A percentile compares a stretch with the other conserved stretches of the same genome.
These are phyloP conservation scores for Torrubiella hemipterigena DNA, from an alignment of 2,329 filamentous ascomycete species.

Conservation along the genomic window DNA sequence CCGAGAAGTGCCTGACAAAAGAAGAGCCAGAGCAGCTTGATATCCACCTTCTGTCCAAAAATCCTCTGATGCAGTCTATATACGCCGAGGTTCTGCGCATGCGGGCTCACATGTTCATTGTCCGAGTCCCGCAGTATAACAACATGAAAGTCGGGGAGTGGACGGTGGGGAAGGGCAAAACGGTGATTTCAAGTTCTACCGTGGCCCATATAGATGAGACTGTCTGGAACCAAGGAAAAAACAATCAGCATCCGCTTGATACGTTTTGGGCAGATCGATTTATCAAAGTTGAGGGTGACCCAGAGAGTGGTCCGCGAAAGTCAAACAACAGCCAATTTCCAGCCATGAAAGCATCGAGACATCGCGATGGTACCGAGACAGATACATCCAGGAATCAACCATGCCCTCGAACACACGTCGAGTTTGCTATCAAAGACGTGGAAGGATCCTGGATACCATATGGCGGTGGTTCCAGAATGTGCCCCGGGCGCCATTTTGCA, in stretches of 20 bases:
- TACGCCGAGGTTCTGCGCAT: constrained; percentile 22
- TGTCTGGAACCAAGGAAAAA: constrained; percentile 11
- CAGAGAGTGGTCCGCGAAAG: constrained; percentile 7
- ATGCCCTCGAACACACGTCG: too few relatives aligned
- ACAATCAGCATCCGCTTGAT: constrained; percentile 6
- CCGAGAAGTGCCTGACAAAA: not conserved
- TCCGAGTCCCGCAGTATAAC: constrained; percentile 7
- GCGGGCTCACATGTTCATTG: constrained; percentile 10
- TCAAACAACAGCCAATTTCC: too few relatives aligned
- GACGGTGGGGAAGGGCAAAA: constrained; percentile 7
- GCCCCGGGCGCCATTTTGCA: constrained; percentile 22
- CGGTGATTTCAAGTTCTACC: constrained; percentile 6
- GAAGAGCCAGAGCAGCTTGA: constrained; percentile 3
- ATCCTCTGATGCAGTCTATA: constrained; percentile 19
- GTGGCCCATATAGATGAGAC: not conserved
- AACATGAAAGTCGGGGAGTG: constrained; percentile 13
- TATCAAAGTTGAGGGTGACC: constrained; percentile 5
- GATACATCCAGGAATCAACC: too few relatives aligned
- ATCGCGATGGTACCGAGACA: too few relatives aligned
- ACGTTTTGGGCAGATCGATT: constrained; percentile 14
- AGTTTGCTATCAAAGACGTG: constrained; percentile 14
- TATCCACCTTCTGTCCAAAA: constrained; percentile 10
- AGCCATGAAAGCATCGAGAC: too few relatives aligned
- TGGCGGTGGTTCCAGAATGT: constrained; percentile 19
- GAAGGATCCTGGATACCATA: constrained; percentile 21